These are phyloP conservation scores for Hypomontagnella monticulosa DNA, from an alignment of 495 filamentous ascomycete genomes.

Conservation along the genomic window DNA sequence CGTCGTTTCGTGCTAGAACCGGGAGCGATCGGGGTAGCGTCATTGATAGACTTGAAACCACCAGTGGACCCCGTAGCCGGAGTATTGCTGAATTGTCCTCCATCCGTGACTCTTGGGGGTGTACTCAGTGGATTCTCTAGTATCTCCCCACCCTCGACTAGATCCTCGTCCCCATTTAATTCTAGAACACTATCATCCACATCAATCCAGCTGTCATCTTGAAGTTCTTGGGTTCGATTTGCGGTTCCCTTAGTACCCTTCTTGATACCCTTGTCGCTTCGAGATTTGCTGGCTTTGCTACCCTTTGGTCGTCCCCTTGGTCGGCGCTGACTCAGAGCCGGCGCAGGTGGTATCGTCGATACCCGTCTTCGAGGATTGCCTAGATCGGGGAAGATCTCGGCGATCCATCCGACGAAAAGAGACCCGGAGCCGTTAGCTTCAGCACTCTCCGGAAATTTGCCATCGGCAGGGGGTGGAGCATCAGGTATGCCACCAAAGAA, in stretches of 20 bases:
- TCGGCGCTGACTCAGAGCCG: conserved; percentile 45
- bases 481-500: conserved; percentile 67
- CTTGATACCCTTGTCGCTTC: conserved; percentile 61
- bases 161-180: conserved; percentile 39
- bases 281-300: conserved; percentile 59
- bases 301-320: conserved; percentile 63
- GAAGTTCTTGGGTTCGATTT: conserved; percentile 38
- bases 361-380: conserved; percentile 30
- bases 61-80: conserved; percentile 38
- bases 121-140: conserved; percentile 36
- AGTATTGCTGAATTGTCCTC: conserved; percentile 33
- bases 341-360: conserved; percentile 26
- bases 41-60: conserved; percentile 47
- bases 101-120: conserved; percentile 28
- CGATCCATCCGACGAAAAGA: conserved; percentile 66
- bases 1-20: conserved; percentile 43
- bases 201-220: conserved; percentile 49
- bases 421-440: conserved; percentile 63
- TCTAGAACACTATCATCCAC: conserved; percentile 45
- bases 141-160: conserved; percentile 35
- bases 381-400: conserved; percentile 65
- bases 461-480: conserved; percentile 61
- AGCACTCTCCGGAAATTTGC: conserved; percentile 62
- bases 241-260: conserved; percentile 49
- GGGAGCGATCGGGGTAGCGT: conserved; percentile 21